These are phyloP conservation scores for Euphorbia pulcherrima DNA, from an alignment of 345 rosid genomes.

Conservation along the genomic window DNA sequence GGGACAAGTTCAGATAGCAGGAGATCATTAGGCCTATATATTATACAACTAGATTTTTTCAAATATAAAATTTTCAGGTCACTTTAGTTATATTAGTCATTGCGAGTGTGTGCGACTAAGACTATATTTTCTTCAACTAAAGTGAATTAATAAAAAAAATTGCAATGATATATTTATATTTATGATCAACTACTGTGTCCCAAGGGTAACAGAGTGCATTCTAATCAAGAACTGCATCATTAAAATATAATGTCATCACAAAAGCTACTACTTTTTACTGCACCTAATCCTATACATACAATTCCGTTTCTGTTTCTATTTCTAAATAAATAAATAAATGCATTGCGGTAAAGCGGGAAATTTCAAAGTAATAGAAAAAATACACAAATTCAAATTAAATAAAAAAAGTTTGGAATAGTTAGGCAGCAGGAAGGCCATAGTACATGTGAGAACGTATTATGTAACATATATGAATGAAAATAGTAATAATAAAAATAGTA, in stretches of 20 bases:
- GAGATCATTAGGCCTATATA: no score
- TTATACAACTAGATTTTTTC: no score
- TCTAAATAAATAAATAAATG: neutral
- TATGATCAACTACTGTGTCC: conserved; percentile 2
- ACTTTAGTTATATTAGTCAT: no score
- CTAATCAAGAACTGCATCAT: neutral
- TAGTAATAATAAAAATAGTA: no score
- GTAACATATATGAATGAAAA: neutral
- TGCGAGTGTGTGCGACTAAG: no score
- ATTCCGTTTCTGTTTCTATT: no score
- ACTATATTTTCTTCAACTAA: no score
- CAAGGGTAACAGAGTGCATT: neutral
- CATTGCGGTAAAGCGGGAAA: conserved; percentile 17
- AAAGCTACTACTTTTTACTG: neutral
- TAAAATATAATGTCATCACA: neutral
- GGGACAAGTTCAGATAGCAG: no score
- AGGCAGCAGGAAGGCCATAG: neutral
- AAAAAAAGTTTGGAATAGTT: no score
- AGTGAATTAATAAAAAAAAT: no score
- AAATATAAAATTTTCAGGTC: no score
- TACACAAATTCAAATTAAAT: neutral
- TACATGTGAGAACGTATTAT: conserved; percentile 8
- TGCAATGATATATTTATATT: no score
- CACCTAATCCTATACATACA: neutral
- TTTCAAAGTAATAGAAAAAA: conserved; percentile 17